Evolutionary conservation across 164 flowering plant genomes (phyloP).

Genomic region (Aristolochia californica): DNA sequence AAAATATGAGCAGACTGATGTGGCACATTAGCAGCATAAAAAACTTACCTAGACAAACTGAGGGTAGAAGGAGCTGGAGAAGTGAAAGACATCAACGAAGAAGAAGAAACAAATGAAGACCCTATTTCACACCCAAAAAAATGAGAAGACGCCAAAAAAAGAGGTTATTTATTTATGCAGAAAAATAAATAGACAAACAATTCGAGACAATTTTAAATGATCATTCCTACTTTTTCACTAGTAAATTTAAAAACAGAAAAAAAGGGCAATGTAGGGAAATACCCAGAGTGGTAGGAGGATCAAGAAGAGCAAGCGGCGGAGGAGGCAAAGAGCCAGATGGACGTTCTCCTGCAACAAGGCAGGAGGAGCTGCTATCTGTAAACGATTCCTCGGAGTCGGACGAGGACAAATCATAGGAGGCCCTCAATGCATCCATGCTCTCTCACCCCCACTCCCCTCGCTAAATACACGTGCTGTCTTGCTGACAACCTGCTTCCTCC

Average conservation of each 20-base stretch:
- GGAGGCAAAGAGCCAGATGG: background rate
- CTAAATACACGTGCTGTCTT: too few species aligned
- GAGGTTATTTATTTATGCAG: too few species aligned
- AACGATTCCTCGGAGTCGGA: background rate
- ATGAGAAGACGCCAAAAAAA: too few species aligned
- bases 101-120: too few species aligned
- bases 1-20: too few species aligned
- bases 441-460: background rate
- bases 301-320: conserved; percentile 1
- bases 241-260: background rate
- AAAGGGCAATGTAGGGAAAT: background rate
- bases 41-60: too few species aligned
- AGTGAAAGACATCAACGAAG: too few species aligned
- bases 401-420: background rate
- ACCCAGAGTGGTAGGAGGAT: background rate
- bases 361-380: background rate
- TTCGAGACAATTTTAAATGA: background rate
- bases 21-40: too few species aligned
- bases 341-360: background rate
- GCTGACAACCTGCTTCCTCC: too few species aligned
- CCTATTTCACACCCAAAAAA: too few species aligned
- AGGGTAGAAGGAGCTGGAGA: too few species aligned
- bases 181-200: too few species aligned
- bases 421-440: conserved; percentile 2
- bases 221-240: background rate